Conservation (phyloP, 768 basidiomycete species). For the Naganishia vishniacii region DNA sequence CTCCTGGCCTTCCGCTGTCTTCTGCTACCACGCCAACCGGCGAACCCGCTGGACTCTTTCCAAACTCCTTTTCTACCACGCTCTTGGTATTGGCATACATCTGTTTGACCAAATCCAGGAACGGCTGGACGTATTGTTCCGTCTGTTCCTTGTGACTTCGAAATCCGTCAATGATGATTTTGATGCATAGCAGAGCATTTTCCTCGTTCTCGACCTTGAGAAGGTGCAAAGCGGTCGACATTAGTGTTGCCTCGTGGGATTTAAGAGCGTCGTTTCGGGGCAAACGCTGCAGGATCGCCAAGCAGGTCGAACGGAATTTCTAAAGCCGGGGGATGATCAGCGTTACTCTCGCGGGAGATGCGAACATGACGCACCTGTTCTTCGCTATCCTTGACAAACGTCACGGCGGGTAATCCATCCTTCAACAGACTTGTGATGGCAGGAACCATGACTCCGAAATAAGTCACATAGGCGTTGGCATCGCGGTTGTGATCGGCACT, state of each 20-base stretch:
- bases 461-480: constrained; percentile 40
- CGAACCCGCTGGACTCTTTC: constrained; percentile 50
- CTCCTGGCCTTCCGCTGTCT: background rate
- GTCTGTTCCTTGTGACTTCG: constrained; percentile 63
- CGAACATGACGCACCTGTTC: constrained; percentile 45
- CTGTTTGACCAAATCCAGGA: constrained; percentile 73
- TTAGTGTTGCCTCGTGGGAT: constrained; percentile 62
- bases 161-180: constrained; percentile 81
- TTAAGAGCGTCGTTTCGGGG: constrained; percentile 74
- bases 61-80: constrained; percentile 69
- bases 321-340: constrained; percentile 44
- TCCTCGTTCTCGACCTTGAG: constrained; percentile 92
- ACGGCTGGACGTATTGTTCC: constrained; percentile 69
- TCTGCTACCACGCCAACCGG: background rate
- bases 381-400: constrained; percentile 49
- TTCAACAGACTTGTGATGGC: constrained; percentile 40
- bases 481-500: constrained; percentile 44
- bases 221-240: constrained; percentile 73
- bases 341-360: background rate
- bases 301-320: constrained; percentile 75
- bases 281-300: constrained; percentile 84
- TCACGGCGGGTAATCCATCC: constrained; percentile 42
- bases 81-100: constrained; percentile 67
- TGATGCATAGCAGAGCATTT: constrained; percentile 82
- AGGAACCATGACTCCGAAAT: constrained; percentile 32